Conservation (phyloP, 139 green algal species). For the Chlorella sorokiniana region DNA sequence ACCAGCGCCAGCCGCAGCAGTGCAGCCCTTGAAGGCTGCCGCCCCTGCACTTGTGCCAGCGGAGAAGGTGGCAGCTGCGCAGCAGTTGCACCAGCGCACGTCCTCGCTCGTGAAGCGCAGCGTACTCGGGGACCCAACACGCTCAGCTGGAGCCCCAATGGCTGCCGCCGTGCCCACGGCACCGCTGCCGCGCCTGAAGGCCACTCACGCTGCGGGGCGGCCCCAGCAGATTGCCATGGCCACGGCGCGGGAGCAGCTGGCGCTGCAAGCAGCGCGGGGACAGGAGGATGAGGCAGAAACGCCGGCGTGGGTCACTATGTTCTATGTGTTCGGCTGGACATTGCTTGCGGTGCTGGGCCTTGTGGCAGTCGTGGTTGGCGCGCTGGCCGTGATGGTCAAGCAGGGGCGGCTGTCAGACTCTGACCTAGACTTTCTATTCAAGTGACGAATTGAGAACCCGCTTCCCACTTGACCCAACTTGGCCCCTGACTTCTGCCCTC, state of each 20-base stretch:
- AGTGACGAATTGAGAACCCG: too few relatives aligned
- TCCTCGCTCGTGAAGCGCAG: not conserved
- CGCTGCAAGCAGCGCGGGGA: not conserved
- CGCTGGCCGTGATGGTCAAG: slow-evolving; percentile 9
- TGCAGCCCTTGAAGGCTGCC: not conserved
- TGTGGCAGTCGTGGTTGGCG: not conserved
- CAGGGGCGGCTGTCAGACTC: not conserved
- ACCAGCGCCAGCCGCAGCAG: not conserved
- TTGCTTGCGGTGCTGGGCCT: not conserved
- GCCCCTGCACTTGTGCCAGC: not conserved
- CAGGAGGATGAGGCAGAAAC: slow-evolving; percentile 5
- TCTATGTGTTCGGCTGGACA: slow-evolving; percentile 27
- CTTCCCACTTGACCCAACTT: too few relatives aligned
- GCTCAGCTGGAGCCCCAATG: not conserved
- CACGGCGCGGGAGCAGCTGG: slow-evolving; percentile 21
- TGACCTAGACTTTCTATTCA: slow-evolving; percentile 10
- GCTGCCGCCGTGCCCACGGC: not conserved
- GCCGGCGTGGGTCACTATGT: not conserved
- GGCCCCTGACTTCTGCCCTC: too few relatives aligned
- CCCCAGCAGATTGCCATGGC: slow-evolving; percentile 25
- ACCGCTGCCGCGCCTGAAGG: not conserved
- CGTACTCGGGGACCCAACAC: not conserved
- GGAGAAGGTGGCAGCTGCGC: not conserved
- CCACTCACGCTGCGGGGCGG: not conserved
- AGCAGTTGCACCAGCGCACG: slow-evolving; percentile 16